Conservation (phyloP, 148 eudicot genomes). For the Salicornia ramosissima region DNA sequence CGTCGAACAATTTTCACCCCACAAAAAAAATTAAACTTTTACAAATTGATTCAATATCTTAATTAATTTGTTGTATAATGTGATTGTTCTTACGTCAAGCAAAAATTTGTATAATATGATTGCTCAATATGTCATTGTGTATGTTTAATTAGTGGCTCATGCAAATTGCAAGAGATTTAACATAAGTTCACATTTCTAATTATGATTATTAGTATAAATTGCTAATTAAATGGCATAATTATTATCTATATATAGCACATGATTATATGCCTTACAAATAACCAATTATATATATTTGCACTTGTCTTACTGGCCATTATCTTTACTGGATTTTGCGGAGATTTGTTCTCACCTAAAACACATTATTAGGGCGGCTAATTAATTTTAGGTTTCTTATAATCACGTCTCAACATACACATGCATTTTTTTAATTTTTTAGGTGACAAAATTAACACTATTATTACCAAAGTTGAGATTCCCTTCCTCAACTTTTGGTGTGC, state of each 20-base stretch:
- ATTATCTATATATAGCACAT: slow-evolving; percentile 13
- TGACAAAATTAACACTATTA: neutral
- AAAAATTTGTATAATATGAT: too few species aligned
- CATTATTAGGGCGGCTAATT: neutral
- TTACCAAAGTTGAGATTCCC: neutral
- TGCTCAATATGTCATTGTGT: too few species aligned
- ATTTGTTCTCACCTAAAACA: slow-evolving; percentile 5
- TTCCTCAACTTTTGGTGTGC: neutral
- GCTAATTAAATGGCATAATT: too few species aligned
- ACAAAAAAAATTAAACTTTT: too few species aligned
- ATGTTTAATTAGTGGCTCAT: neutral
- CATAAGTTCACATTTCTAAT: neutral
- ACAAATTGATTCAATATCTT: too few species aligned
- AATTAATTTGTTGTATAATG: too few species aligned
- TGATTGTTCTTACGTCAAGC: too few species aligned
- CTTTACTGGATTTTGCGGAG: neutral
- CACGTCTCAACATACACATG: neutral
- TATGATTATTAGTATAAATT: too few species aligned
- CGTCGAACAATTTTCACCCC: too few species aligned
- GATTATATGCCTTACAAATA: slow-evolving; percentile 11
- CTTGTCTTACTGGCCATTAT: slow-evolving; percentile 15
- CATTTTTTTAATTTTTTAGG: neutral
- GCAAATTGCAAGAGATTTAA: neutral
- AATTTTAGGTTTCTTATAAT: neutral
- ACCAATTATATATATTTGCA: neutral